Base-by-base conservation (phyloP, 495 filamentous ascomycete species). In the Tuber indicum region DNA sequence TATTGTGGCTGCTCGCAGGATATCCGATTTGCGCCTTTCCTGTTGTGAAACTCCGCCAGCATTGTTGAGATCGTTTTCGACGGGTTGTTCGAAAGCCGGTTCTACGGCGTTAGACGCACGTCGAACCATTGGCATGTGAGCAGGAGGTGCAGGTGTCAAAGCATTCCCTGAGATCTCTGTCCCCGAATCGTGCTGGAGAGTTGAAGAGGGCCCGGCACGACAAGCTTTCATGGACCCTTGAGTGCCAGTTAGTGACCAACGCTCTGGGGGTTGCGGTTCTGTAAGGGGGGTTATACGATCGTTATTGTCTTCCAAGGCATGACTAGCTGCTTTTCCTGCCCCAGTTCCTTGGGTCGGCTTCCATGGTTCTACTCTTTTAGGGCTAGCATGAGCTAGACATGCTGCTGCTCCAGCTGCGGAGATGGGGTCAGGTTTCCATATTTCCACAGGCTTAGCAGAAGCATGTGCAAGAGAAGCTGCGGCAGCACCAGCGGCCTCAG, bases 331-430 rank as follows among this genome's bases (percentile, higher is more conserved):
- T 73, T 80, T 79, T 43, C 72, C 78, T 71, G 70, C 73, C 58
- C 73, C 47, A 23, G 39, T 70, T 23, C 19, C 73, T 41, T 46
- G 73, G n/a, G 58, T 36, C 21, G 77, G 49, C 32, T 71, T 75
- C 78, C 77, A 75, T 72, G 70, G 72, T 21, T 45, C 43, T 44
- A 76, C 46, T 26, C 58, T 46, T 32, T 36, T 74, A 41, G 39
- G 75, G 49, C 75, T 80, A 43, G 75, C 70, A 69, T 83, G 81
- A 10, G 81, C 81, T 26, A 78, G 66, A 43, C 77, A 82, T 42
- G 81, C 81, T 43, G 81, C 81, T 70, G 76, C 76, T 21, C 78
- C 78, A 45, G 81, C 81, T 23, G 78, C 75, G 58, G 81, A 78
- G 36, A 75, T 77, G 58, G 75, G 70, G 43, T 70, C 42, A 7